Evolutionary conservation across 352 stramenopile species (phyloP).

Genomic region (Peronospora destructor): DNA sequence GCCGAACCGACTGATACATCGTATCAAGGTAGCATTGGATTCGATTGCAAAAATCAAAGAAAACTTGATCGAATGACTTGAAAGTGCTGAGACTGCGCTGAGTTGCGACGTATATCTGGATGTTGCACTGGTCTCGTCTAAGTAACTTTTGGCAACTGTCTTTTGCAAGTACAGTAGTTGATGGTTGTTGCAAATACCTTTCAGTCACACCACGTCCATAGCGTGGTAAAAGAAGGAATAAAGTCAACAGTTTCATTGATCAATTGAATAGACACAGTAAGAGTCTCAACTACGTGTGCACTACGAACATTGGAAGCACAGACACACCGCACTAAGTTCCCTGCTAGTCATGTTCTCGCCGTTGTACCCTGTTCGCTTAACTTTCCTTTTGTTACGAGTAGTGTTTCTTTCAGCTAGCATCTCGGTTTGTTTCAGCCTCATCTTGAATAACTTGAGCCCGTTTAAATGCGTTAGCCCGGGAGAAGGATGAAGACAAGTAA

Average conservation of each 20-base stretch:
- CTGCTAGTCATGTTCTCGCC: background rate
- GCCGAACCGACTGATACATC: too few relatives aligned
- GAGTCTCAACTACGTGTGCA: slow-evolving; percentile 10
- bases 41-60: too few relatives aligned
- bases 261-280: background rate
- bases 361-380: slow-evolving; percentile 7
- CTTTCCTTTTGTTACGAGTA: slow-evolving; percentile 13
- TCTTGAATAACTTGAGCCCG: slow-evolving; percentile 27
- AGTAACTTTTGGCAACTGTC: too few relatives aligned
- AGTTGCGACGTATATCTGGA: too few relatives aligned
- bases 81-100: too few relatives aligned
- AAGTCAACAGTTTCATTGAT: slow-evolving; percentile 12
- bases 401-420: slow-evolving; percentile 11
- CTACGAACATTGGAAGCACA: slow-evolving; percentile 3
- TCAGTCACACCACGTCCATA: background rate
- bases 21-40: too few relatives aligned
- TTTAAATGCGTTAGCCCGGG: slow-evolving; percentile 7
- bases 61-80: too few relatives aligned
- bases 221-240: background rate
- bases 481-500: slow-evolving; percentile 6
- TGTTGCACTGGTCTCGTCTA: too few relatives aligned
- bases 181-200: too few relatives aligned
- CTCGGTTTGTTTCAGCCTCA: slow-evolving; percentile 20
- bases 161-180: too few relatives aligned
- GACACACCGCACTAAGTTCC: slow-evolving; percentile 1